Percentiles rank a stretch among this genome's conserved stretches.
phyloP scores from a whole-genome alignment of 2,329 filamentous ascomycete genomes.

The Nothophoma quercina region DNA sequence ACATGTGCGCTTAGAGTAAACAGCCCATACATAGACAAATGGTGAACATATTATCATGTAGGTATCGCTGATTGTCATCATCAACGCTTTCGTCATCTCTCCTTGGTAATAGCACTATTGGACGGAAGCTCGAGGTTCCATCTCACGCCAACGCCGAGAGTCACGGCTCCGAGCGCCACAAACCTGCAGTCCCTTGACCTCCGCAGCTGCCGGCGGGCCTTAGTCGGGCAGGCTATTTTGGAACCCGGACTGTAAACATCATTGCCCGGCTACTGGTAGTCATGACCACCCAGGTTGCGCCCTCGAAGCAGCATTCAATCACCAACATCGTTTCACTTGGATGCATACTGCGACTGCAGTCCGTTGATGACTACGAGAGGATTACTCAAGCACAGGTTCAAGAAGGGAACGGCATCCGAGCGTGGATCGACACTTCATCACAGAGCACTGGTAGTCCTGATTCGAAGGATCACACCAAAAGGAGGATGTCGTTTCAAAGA shows the following conservation, averaged over 20 bases:
- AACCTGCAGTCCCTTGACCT: constrained; percentile 12
- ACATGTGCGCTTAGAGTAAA: constrained; percentile 4
- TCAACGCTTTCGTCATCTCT: background rate
- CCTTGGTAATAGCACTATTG: constrained; percentile 1
- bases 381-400: constrained; percentile 5
- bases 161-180: constrained; percentile 12
- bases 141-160: constrained; percentile 13
- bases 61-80: background rate
- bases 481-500: constrained; percentile 33
- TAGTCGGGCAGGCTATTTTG: constrained; percentile 18
- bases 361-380: constrained; percentile 13
- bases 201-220: constrained; percentile 9
- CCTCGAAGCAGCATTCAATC: constrained; percentile 18
- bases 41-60: constrained; percentile 1
- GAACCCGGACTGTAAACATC: constrained; percentile 20
- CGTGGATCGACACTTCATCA: constrained; percentile 4
- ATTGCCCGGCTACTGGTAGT: constrained; percentile 25
- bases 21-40: background rate
- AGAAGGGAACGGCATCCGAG: constrained; percentile 2
- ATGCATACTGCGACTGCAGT: constrained; percentile 13
- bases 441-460: constrained; percentile 12
- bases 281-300: constrained; percentile 21
- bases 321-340: constrained; percentile 17
- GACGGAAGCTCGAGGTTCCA: constrained; percentile 7
- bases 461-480: constrained; percentile 12